phyloP scores from a whole-genome alignment of 192 early-diverging fungal species.

The Coemansia sp. region DNA sequence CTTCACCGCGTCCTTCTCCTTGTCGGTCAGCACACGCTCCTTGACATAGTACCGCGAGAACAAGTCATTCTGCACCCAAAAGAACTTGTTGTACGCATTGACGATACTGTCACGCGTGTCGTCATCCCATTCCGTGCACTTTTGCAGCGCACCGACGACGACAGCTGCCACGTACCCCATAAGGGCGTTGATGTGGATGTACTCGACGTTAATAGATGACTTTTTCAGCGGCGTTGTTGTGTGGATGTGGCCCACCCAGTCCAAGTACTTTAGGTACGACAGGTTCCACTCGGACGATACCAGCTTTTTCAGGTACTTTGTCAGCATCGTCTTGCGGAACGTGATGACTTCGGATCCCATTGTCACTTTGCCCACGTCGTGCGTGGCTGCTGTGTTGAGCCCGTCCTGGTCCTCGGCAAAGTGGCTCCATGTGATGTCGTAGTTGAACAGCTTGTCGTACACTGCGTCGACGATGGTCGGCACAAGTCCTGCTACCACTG shows the following conservation, averaged over 20 bases:
- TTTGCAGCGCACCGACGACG: constrained; percentile 58
- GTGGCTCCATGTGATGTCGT: constrained; percentile 72
- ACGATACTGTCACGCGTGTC: constrained; percentile 59
- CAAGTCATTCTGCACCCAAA: constrained; percentile 85
- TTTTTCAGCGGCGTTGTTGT: constrained; percentile 71
- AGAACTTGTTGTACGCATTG: constrained; percentile 74
- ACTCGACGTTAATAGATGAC: constrained; percentile 77
- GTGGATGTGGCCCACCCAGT: constrained; percentile 80
- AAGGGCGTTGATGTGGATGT: constrained; percentile 78
- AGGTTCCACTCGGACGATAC: constrained; percentile 53
- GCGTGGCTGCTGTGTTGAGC: constrained; percentile 39
- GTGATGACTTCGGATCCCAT: constrained; percentile 70
- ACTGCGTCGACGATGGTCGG: constrained; percentile 77
- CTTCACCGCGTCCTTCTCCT: constrained; percentile 32
- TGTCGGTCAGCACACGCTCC: constrained; percentile 54
- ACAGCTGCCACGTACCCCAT: constrained; percentile 65
- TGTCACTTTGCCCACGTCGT: constrained; percentile 50
- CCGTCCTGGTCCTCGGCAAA: constrained; percentile 72
- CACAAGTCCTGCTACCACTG: constrained; percentile 64
- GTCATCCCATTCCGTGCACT: constrained; percentile 57
- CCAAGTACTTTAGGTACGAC: constrained; percentile 68
- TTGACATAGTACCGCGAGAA: constrained; percentile 74
- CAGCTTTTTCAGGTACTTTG: constrained; percentile 70
- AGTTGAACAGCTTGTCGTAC: constrained; percentile 68
- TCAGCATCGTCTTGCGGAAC: constrained; percentile 76